A percentile compares a stretch with the other conserved stretches of the same genome.
Conservation (phyloP, 2,329 filamentous ascomycete species). For the Dactylella cylindrospora region DNA sequence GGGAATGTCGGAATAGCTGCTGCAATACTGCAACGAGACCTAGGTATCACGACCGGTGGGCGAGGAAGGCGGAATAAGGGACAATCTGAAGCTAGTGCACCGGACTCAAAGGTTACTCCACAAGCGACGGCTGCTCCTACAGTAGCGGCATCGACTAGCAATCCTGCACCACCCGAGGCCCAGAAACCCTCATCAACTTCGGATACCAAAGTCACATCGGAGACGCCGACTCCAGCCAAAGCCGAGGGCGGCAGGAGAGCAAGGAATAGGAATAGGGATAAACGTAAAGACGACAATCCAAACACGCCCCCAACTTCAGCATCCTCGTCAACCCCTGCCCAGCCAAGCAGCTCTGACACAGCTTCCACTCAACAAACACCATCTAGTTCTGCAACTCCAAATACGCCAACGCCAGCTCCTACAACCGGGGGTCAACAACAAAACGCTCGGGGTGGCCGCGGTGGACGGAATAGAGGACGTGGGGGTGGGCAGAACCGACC, state of each 20-base stretch:
- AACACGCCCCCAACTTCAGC: not conserved
- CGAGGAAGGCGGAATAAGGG: conserved; percentile 63
- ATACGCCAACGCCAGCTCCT: not conserved
- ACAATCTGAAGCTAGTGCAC: conserved; percentile 57
- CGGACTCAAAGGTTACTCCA: conserved; percentile 51
- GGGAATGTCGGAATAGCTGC: conserved; percentile 64
- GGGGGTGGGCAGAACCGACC: conserved; percentile 7
- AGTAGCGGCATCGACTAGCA: conserved; percentile 48
- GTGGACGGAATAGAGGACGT: conserved; percentile 25
- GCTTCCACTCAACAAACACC: not conserved
- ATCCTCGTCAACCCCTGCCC: not conserved
- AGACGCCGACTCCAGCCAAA: conserved; percentile 5
- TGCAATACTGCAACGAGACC: conserved; percentile 66
- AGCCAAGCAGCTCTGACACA: conserved; percentile 6
- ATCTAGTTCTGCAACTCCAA: not conserved
- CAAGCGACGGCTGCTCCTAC: conserved; percentile 51
- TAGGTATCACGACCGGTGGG: conserved; percentile 65
- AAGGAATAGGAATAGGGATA: conserved; percentile 32
- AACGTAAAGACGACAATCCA: conserved; percentile 23
- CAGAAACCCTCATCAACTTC: conserved; percentile 48
- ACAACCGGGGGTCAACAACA: conserved; percentile 13
- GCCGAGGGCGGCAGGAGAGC: conserved; percentile 20
- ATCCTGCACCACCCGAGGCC: conserved; percentile 49
- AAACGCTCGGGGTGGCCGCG: conserved; percentile 12
- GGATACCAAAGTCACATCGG: conserved; percentile 18